Conservation (phyloP, 225 moss, liverwort and hornwort species). For the Pseudisothecium myosuroides region DNA sequence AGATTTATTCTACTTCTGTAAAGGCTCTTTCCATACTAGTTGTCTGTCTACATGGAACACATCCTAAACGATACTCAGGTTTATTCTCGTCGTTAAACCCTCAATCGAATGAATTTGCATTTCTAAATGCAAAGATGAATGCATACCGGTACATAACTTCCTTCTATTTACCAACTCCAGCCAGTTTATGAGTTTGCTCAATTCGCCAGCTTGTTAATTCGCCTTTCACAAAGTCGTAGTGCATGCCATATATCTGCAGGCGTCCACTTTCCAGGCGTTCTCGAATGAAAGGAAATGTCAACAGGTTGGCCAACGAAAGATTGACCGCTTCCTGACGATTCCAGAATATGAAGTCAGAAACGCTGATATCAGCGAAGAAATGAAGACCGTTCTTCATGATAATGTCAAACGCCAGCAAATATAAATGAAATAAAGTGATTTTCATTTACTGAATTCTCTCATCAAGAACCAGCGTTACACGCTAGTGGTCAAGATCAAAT, state of each 20-base stretch:
- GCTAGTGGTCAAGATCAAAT: background rate
- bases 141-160: background rate
- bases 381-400: background rate
- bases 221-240: constrained; percentile 76
- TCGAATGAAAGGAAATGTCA: constrained; percentile 75
- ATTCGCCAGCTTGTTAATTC: constrained; percentile 67
- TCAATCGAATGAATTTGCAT: background rate
- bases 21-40: background rate
- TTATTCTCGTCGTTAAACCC: background rate
- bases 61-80: background rate
- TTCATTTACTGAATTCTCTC: background rate
- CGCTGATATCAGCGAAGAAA: background rate
- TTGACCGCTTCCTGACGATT: constrained; percentile 78
- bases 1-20: background rate
- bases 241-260: constrained; percentile 77
- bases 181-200: background rate
- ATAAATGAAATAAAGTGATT: background rate
- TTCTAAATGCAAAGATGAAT: background rate
- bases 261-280: constrained; percentile 48
- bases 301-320: constrained; percentile 62
- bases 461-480: background rate
- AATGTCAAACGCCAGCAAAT: background rate
- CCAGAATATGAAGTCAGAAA: constrained; percentile 6
- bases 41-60: background rate
- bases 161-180: background rate